These are phyloP conservation scores for Chrysoporthe cubensis DNA, from an alignment of 2,329 filamentous ascomycete species.

Conservation along the genomic window DNA sequence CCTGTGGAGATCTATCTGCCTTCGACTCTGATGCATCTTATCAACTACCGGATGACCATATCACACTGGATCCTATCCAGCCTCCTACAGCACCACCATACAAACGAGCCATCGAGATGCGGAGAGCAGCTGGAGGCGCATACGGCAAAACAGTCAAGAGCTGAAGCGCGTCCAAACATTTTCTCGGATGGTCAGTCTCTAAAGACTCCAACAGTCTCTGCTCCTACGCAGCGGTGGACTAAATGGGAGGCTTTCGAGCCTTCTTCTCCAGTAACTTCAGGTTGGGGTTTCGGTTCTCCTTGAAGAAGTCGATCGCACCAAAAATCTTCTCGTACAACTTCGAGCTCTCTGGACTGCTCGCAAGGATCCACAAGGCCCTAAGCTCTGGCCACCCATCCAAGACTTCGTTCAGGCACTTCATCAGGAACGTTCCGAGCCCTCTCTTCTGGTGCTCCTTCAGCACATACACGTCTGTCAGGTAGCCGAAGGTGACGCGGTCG, in stretches of 20 bases:
- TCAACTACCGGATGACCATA: conserved; percentile 80
- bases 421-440: conserved; percentile 68
- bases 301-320: conserved; percentile 40
- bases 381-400: conserved; percentile 61
- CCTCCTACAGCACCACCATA: conserved; percentile 96
- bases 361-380: conserved; percentile 61
- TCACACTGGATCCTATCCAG: conserved; percentile 89
- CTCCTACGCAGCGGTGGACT: not conserved
- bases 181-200: not conserved
- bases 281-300: conserved; percentile 11
- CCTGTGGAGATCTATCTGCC: conserved; percentile 92
- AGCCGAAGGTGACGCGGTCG: conserved; percentile 70
- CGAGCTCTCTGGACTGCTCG: conserved; percentile 40
- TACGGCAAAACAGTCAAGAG: conserved; percentile 68
- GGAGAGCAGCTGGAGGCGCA: conserved; percentile 74
- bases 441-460: conserved; percentile 60
- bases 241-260: conserved; percentile 33
- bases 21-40: conserved; percentile 98
- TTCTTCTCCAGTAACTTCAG: conserved; percentile 44
- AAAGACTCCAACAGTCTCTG: not conserved
- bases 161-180: not conserved
- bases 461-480: conserved; percentile 72
- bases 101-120: conserved; percentile 84
- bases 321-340: conserved; percentile 53
- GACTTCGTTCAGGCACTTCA: conserved; percentile 62